A percentile compares a stretch with the other conserved stretches of the same genome.
These are phyloP conservation scores for Chloris gayana DNA, from an alignment of 176 grass and related monocot species.

Conservation along the genomic window DNA sequence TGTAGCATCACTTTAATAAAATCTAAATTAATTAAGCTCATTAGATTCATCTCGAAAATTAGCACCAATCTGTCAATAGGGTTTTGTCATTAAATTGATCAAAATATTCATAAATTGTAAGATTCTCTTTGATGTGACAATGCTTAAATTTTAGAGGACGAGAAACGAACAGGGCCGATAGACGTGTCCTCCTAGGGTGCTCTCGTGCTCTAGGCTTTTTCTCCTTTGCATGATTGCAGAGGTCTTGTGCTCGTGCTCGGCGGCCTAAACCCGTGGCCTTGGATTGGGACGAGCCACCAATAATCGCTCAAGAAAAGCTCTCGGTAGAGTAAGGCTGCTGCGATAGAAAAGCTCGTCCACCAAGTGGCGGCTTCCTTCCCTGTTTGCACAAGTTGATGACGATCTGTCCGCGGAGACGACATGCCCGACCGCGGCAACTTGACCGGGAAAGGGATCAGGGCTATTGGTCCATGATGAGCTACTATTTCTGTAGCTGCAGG, in stretches of 20 bases:
- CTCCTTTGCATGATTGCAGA: neutral
- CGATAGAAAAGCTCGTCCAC: conserved; percentile 1
- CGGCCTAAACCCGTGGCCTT: neutral
- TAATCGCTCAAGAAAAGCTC: neutral
- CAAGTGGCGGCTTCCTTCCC: conserved; percentile 12
- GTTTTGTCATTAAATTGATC: too few species aligned
- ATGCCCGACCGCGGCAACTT: neutral
- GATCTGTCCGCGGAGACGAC: neutral
- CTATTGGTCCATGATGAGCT: neutral
- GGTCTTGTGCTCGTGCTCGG: neutral
- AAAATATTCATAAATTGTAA: too few species aligned
- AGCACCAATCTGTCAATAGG: too few species aligned
- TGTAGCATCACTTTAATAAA: too few species aligned
- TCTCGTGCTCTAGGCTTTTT: neutral
- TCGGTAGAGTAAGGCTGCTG: neutral
- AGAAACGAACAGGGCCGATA: too few species aligned
- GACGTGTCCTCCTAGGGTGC: conserved; percentile 14
- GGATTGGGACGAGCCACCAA: conserved; percentile 14
- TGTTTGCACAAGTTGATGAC: neutral
- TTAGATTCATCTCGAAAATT: too few species aligned
- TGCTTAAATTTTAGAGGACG: too few species aligned
- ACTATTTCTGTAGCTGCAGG: neutral
- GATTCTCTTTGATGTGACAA: too few species aligned
- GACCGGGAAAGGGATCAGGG: neutral
- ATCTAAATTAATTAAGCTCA: too few species aligned